Conservation (phyloP, 2,329 filamentous ascomycete genomes). For the Exophiala lecanii-corni region DNA sequence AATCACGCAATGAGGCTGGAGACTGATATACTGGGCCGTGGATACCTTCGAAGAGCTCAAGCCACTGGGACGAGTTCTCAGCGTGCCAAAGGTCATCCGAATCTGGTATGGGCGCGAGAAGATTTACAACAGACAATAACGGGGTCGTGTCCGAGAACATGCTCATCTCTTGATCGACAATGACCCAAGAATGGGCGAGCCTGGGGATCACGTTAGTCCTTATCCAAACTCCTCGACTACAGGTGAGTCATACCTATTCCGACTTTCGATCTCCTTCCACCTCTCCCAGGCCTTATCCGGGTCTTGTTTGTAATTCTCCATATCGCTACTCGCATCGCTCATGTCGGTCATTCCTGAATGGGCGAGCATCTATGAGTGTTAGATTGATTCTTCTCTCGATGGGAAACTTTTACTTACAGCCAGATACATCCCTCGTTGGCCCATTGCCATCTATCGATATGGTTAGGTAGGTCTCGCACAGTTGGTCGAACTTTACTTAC, state of each 20-base stretch:
- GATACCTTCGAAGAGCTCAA: constrained; percentile 53
- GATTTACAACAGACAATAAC: constrained; percentile 61
- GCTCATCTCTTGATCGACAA: constrained; percentile 67
- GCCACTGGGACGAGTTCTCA: constrained; percentile 56
- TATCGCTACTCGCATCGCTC: constrained; percentile 42
- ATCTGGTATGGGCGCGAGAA: constrained; percentile 60
- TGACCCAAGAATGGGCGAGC: constrained; percentile 70
- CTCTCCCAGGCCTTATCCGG: constrained; percentile 55
- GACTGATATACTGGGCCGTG: constrained; percentile 47
- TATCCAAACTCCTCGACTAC: constrained; percentile 1
- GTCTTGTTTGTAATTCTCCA: constrained; percentile 42
- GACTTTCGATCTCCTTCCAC: constrained; percentile 62
- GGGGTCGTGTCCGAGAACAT: constrained; percentile 62
- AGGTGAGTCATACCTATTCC: constrained; percentile 50
- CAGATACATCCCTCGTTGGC: constrained; percentile 68
- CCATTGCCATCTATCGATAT: constrained; percentile 55
- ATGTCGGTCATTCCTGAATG: constrained; percentile 63
- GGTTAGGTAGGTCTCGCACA: constrained; percentile 6
- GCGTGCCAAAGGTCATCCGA: constrained; percentile 61
- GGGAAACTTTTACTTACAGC: constrained; percentile 41
- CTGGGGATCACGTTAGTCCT: constrained; percentile 36
- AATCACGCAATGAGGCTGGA: constrained; percentile 52
- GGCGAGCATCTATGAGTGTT: constrained; percentile 54
- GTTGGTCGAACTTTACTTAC: constrained; percentile 13
- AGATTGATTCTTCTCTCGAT: constrained; percentile 3